Evolutionary conservation across 2,329 filamentous ascomycete species (phyloP), one percentile per base, ranked within the genome.

Genomic region (Cladosporium cucumerinum): DNA sequence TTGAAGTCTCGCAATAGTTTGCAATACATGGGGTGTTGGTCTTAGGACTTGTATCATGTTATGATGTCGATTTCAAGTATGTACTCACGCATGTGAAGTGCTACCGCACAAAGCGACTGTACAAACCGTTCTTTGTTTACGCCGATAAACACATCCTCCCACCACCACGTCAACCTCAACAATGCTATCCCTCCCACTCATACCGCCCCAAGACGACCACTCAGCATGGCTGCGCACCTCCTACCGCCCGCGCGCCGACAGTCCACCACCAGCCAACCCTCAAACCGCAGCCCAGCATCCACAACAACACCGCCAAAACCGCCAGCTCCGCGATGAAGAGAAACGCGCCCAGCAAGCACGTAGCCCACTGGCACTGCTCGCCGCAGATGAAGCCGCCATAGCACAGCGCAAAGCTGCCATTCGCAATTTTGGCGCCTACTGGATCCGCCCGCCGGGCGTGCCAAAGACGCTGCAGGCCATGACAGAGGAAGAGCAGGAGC

Each of bases 371-470:
- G 85, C 89, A 11, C 83, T 88, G 1, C 85, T 97, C 12, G 83
- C 86, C 28, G 80, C 86, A 49, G 94, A 97, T 75, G 95, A 98
- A 79, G 85, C 87, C 66, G 85, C 87, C 65, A 84, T 96, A 69
- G 86, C 89, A 63, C 85, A 89, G 10, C 91, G 94, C 55, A 92
- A 93, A 73, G 80, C 86, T 57, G 92, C 94, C 69, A 89, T 98
- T 32, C 86, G 90, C 57, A 91, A 93, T 72, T 97, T 96, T 74
- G 95, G 95, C 66, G 90, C 89, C 69, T 86, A 86, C 52, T 99
- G 95, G 95, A 88, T 99, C 64, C 91, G 90, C 65, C 95, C 95
- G 0, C 93, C 92, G 0, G 95, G 94, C 8, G 85, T 97, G 63
- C 77, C 87, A 65, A 99, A 98, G 82, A 97, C 94, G 1, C 86